A percentile compares a stretch with the other conserved stretches of the same genome.
Conservation (phyloP, 2,329 filamentous ascomycete species). For the Colletotrichum simmondsii region DNA sequence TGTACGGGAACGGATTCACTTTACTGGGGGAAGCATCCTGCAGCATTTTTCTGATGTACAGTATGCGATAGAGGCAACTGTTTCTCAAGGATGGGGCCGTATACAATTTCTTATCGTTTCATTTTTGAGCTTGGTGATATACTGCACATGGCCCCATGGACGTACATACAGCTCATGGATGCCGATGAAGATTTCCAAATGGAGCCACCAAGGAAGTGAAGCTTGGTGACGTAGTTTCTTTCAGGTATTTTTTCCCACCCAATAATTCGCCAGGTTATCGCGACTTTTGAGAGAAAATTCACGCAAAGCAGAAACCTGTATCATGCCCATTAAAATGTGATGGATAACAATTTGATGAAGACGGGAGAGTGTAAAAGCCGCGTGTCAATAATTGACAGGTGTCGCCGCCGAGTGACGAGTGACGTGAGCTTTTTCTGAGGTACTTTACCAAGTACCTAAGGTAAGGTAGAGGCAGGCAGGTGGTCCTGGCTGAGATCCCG, state of each 20-base stretch:
- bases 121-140: neutral
- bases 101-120: neutral
- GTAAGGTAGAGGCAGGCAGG: too few relatives aligned
- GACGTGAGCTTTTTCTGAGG: constrained; percentile 22
- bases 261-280: neutral
- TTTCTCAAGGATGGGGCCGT: constrained; percentile 22
- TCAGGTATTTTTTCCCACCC: neutral
- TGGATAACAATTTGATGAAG: neutral
- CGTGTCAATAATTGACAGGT: neutral
- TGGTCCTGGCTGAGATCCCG: constrained; percentile 23
- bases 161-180: neutral
- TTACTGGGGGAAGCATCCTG: constrained; percentile 33
- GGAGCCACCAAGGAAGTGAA: neutral
- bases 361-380: neutral
- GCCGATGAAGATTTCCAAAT: neutral
- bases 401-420: constrained; percentile 18
- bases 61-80: constrained; percentile 36
- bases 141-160: too few relatives aligned
- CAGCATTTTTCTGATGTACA: constrained; percentile 35
- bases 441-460: too few relatives aligned
- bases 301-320: neutral
- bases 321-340: neutral
- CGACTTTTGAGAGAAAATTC: neutral
- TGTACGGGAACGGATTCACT: constrained; percentile 31
- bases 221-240: neutral